A percentile compares a stretch with the other conserved stretches of the same genome.
Evolutionary conservation across 768 basidiomycete species (phyloP).

Genomic region (Kondoa subrosea): DNA sequence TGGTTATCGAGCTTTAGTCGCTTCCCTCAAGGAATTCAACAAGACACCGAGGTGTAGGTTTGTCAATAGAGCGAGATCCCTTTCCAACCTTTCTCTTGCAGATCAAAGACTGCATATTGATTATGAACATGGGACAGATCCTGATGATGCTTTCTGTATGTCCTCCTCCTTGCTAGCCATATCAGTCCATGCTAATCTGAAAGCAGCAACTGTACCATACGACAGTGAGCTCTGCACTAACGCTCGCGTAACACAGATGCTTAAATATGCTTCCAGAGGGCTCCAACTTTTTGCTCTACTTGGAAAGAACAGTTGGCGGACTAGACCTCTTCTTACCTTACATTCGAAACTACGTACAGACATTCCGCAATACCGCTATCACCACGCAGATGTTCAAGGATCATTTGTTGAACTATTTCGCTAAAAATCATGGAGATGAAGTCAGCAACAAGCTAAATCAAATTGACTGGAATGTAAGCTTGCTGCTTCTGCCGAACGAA

Average conservation of each 20-base stretch:
- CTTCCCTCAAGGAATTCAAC: conserved; percentile 48
- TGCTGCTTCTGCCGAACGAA: no score
- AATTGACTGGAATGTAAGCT: conserved; percentile 25
- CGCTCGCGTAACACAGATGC: background rate
- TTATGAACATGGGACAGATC: conserved; percentile 24
- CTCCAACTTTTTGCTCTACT: conserved; percentile 64
- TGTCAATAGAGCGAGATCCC: conserved; percentile 32
- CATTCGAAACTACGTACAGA: conserved; percentile 33
- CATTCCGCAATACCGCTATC: conserved; percentile 33
- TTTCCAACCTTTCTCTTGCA: conserved; percentile 49
- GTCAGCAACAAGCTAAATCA: conserved; percentile 28
- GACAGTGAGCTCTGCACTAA: conserved; percentile 21
- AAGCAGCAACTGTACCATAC: conserved; percentile 52
- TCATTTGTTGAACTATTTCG: conserved; percentile 34
- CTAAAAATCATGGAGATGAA: conserved; percentile 28
- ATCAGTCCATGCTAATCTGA: conserved; percentile 43
- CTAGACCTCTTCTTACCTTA: conserved; percentile 29
- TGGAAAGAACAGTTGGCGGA: conserved; percentile 37
- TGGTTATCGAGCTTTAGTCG: conserved; percentile 53
- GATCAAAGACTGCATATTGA: conserved; percentile 19
- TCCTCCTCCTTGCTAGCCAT: conserved; percentile 12
- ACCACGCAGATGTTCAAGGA: conserved; percentile 33
- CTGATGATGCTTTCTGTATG: conserved; percentile 39
- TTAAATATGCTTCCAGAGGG: conserved; percentile 47
- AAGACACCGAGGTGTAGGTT: conserved; percentile 57